Conservation (phyloP, 2,329 filamentous ascomycete genomes). For the Tolypocladium tundrense region DNA sequence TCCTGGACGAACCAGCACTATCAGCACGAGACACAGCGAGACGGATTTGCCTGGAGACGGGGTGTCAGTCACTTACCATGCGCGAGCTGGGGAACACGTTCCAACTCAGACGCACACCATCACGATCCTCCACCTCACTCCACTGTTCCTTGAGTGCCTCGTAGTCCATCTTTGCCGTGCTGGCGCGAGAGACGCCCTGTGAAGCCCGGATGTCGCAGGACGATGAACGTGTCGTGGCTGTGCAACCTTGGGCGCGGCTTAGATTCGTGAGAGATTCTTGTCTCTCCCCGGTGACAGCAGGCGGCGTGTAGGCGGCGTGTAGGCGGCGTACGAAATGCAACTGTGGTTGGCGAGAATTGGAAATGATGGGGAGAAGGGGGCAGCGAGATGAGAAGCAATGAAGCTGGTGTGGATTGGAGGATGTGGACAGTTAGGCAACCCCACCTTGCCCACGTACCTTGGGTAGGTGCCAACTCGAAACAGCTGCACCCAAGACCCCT, state of each 20-base stretch:
- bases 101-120: slow-evolving; percentile 95
- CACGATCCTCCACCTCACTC: slow-evolving; percentile 91
- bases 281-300: not conserved
- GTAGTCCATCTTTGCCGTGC: slow-evolving; percentile 60
- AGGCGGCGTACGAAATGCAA: not conserved
- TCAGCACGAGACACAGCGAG: not conserved
- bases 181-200: not conserved
- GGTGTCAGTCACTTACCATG: slow-evolving; percentile 55
- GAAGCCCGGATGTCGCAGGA: not conserved
- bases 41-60: not conserved
- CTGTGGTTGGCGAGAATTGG: not conserved
- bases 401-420: not conserved
- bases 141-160: slow-evolving; percentile 90
- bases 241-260: not conserved
- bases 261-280: not conserved
- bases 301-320: not conserved
- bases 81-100: slow-evolving; percentile 97
- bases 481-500: too few relatives aligned
- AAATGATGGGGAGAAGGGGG: not conserved
- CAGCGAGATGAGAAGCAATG: not conserved
- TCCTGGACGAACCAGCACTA: slow-evolving; percentile 43
- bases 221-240: not conserved
- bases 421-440: slow-evolving; percentile 5
- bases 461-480: too few relatives aligned
- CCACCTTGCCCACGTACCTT: not conserved